Evolutionary conservation across 768 basidiomycete species (phyloP).

Genomic region (Suillus lakei): DNA sequence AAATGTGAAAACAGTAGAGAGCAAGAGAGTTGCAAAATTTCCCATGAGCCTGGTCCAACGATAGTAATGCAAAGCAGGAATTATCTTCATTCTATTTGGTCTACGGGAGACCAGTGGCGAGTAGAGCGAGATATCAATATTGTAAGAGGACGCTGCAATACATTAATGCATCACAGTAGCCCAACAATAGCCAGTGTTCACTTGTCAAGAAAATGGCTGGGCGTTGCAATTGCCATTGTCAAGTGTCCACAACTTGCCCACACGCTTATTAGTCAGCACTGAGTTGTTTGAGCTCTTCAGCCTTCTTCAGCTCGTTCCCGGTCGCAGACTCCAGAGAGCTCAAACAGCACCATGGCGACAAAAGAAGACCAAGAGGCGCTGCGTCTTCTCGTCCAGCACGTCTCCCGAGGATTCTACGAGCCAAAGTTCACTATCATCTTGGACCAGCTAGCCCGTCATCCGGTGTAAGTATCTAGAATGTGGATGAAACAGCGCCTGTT

Average conservation of each 20-base stretch:
- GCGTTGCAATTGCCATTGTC: too few relatives aligned
- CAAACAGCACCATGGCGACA: constrained; percentile 50
- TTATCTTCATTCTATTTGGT: too few relatives aligned
- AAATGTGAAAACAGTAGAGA: too few relatives aligned
- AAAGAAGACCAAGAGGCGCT: constrained; percentile 85
- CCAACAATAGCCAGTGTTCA: too few relatives aligned
- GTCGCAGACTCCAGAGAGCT: not conserved
- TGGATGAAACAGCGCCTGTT: constrained; percentile 29
- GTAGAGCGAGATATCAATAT: too few relatives aligned
- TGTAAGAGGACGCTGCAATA: too few relatives aligned
- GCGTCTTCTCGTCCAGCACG: constrained; percentile 89
- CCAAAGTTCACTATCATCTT: constrained; percentile 88
- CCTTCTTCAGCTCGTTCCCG: not conserved
- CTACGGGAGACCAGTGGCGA: too few relatives aligned
- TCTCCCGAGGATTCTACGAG: constrained; percentile 94
- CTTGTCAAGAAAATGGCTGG: too few relatives aligned
- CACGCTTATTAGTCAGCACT: not conserved
- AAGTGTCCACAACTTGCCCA: not conserved
- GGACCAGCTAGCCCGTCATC: constrained; percentile 91
- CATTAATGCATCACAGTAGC: too few relatives aligned
- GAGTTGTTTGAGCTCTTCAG: not conserved
- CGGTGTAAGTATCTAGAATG: constrained; percentile 79
- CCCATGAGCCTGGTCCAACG: too few relatives aligned
- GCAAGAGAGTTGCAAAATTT: too few relatives aligned
- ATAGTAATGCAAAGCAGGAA: too few relatives aligned